Conservation (phyloP, 1,284 basidiomycete genomes). For the Coriolopsis trogii region DNA sequence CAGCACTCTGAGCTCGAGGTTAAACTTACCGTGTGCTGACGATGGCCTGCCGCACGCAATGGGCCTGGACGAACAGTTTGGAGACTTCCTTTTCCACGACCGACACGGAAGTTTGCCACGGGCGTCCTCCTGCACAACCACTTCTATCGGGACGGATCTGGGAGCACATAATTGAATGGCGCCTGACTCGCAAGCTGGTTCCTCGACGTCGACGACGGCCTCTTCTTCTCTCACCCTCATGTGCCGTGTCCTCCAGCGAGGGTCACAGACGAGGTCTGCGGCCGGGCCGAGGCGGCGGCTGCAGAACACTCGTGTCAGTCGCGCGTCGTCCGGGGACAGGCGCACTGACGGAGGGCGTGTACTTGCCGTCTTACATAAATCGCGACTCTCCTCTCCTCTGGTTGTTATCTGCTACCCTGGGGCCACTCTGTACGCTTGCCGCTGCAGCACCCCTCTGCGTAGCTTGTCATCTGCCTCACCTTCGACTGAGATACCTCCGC, state of each 20-base stretch:
- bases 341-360: conserved; percentile 19
- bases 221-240: conserved; percentile 1
- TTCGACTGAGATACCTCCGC: conserved; percentile 20
- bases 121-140: conserved; percentile 4
- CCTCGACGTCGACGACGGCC: no score
- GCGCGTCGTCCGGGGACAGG: conserved; percentile 14
- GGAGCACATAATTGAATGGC: conserved; percentile 15
- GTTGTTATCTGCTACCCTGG: conserved; percentile 11
- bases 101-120: conserved; percentile 13
- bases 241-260: conserved; percentile 4
- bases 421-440: conserved; percentile 10
- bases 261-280: conserved; percentile 1
- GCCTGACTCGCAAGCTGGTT: no score
- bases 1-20: neutral
- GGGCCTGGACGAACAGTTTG: neutral
- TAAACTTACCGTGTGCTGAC: conserved; percentile 1
- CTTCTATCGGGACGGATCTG: conserved; percentile 24
- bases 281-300: conserved; percentile 18
- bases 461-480: conserved; percentile 1
- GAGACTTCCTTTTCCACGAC: conserved; percentile 20
- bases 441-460: neutral
- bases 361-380: conserved; percentile 23
- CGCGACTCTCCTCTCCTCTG: conserved; percentile 19
- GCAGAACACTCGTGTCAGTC: conserved; percentile 17
- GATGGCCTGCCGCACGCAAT: neutral